phyloP scores from a whole-genome alignment of 2,329 filamentous ascomycete species.

The Colletotrichum viniferum region DNA sequence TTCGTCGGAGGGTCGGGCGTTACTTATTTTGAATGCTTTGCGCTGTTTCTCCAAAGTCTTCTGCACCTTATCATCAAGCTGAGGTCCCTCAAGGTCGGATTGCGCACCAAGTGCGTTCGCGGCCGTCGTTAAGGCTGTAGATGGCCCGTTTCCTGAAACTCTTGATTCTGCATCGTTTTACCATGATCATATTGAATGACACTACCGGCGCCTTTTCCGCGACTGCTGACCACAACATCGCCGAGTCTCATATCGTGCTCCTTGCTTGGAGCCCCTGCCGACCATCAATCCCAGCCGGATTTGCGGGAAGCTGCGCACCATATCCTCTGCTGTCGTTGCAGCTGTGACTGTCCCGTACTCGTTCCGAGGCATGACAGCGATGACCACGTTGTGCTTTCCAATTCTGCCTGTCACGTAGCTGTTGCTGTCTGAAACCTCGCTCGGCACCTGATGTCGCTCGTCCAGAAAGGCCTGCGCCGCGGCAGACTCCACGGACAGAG shows the following conservation, averaged over 20 bases:
- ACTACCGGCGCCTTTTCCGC: background rate
- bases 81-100: background rate
- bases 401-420: conserved; percentile 19
- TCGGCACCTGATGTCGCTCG: background rate
- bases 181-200: conserved; percentile 24
- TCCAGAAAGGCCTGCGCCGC: background rate
- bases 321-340: conserved; percentile 26
- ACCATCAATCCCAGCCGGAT: conserved; percentile 22
- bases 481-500: background rate
- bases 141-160: background rate
- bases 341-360: conserved; percentile 1
- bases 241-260: conserved; percentile 22
- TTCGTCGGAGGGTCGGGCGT: accelerated
- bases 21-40: background rate
- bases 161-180: background rate
- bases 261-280: conserved; percentile 19
- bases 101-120: background rate
- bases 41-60: background rate
- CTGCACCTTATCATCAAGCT: background rate
- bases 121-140: conserved; percentile 13
- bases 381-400: conserved; percentile 22
- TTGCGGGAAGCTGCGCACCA: conserved; percentile 27
- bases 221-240: conserved; percentile 22
- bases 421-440: background rate
- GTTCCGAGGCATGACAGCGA: conserved; percentile 11